phyloP scores from a whole-genome alignment of 768 basidiomycete species.

The Tylopilus rubrobrunneus region DNA sequence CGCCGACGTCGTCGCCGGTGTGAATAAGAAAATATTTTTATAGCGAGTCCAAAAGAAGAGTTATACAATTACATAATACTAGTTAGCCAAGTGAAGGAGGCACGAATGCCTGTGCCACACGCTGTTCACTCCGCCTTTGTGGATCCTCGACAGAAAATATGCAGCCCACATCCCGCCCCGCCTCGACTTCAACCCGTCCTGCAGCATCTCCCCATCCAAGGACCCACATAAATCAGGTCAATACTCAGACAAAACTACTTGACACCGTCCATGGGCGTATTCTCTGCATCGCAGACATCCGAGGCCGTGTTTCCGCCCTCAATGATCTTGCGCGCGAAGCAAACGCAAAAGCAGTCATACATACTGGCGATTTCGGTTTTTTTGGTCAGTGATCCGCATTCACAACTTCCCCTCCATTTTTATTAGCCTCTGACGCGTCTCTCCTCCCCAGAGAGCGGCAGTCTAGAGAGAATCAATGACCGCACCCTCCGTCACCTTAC shows the following conservation, averaged over 20 bases:
- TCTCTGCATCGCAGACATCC: slow-evolving; percentile 92
- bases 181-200: slow-evolving; percentile 58
- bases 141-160: slow-evolving; percentile 35
- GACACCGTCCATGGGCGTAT: slow-evolving; percentile 81
- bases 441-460: slow-evolving; percentile 56
- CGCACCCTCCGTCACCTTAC: slow-evolving; percentile 93
- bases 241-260: slow-evolving; percentile 75
- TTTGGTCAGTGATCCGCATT: slow-evolving; percentile 56
- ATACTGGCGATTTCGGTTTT: slow-evolving; percentile 99
- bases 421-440: slow-evolving; percentile 16
- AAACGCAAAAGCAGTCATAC: slow-evolving; percentile 89
- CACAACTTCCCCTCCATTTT: background rate
- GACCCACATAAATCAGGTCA: slow-evolving; percentile 45
- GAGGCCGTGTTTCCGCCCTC: slow-evolving; percentile 81
- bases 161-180: slow-evolving; percentile 54
- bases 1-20: slow-evolving; percentile 17
- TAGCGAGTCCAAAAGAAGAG: slow-evolving; percentile 9
- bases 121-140: slow-evolving; percentile 17
- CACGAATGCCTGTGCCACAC: slow-evolving; percentile 9
- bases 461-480: slow-evolving; percentile 89
- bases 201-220: slow-evolving; percentile 53
- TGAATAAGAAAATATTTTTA: slow-evolving; percentile 6
- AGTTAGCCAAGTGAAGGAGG: background rate
- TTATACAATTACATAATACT: slow-evolving; percentile 29
- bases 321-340: slow-evolving; percentile 88